Base-by-base conservation (phyloP, 169 alveolate genomes). In the Plasmodium sp. region DNA sequence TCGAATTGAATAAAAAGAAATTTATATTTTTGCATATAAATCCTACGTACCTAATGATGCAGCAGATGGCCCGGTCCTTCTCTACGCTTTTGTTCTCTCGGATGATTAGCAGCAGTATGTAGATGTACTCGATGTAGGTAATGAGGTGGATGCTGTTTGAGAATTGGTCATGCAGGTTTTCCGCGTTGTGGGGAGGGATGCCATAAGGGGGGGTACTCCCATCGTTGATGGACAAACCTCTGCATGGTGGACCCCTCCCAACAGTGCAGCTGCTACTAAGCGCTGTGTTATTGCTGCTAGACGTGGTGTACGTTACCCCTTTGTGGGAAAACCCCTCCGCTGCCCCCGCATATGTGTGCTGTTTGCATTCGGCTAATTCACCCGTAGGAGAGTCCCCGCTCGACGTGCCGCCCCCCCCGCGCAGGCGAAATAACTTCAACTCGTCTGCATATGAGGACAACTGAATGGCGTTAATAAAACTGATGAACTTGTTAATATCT, bases 21-120 rank as follows among this genome's bases (percentile, higher is more conserved):
- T 92, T 92, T 31, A 92, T 43, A 10, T 92, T 92, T 92, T 92
- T 92, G 84, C 95, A 92, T 34, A 92, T 92, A 36, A 92, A 92
- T 14, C 92, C 95, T 71, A 92, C 56, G 75, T 83, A 92, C 79
- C 95, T 81, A 31, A 92, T 92, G 16, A 92, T 81, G 79, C 92
- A 92, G 36, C 95, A 92, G 48, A 92, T 48, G 6, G 92, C 92
- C 58, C 83, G 73, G 31, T 92, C 95, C 33, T 92, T 92, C 58
- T 92, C 95, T 82, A 75, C 84, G 16, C 73, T 82, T 36, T 51
- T 75, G 39, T 92, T 92, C 82, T 83, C 92, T 51, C 84, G 48
- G 54, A 92, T 82, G 16, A 83, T 83, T 51, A 92, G 84, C 27
- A 92, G 79, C 16, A 92, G 79, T 71, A 92, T 92, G 39, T 82